These are phyloP conservation scores for Ophiostoma perfectum DNA, from an alignment of 2,329 filamentous ascomycete genomes.

Conservation along the genomic window DNA sequence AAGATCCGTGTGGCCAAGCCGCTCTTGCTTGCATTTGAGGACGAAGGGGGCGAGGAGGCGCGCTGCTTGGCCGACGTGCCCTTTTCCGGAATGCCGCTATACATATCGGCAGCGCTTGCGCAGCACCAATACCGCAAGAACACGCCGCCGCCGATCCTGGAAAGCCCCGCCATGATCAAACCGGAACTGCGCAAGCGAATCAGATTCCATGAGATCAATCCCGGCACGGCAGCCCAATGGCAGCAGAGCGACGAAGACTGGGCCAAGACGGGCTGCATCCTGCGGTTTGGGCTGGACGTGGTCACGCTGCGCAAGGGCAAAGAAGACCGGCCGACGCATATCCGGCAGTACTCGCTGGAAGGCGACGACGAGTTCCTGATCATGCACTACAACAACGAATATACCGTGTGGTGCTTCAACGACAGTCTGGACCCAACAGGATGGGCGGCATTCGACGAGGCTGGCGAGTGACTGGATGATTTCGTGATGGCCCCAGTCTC, in stretches of 20 bases:
- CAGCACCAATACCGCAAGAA: neutral
- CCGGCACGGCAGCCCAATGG: constrained; percentile 18
- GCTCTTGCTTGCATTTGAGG: constrained; percentile 25
- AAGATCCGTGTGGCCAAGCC: constrained; percentile 22
- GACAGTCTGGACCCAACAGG: constrained; percentile 1
- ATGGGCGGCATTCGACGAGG: neutral
- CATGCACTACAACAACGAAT: constrained; percentile 20
- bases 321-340: constrained; percentile 16
- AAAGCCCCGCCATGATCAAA: constrained; percentile 5
- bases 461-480: too few species aligned
- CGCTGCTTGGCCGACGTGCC: neutral
- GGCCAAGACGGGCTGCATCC: constrained; percentile 19
- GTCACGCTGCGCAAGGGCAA: neutral
- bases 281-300: constrained; percentile 27
- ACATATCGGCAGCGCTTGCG: constrained; percentile 8
- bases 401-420: constrained; percentile 26
- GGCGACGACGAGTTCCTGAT: constrained; percentile 28
- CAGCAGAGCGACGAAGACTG: constrained; percentile 24
- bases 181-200: constrained; percentile 10
- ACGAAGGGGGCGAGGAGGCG: constrained; percentile 19
- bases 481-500: too few species aligned
- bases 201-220: constrained; percentile 18
- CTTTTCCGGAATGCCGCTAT: constrained; percentile 24
- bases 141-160: neutral
- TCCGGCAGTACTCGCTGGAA: constrained; percentile 19